Evolutionary conservation across 2,329 filamentous ascomycete genomes (phyloP), one percentile per base, ranked within the genome.

Genomic region (Pseudocercospora vitis): DNA sequence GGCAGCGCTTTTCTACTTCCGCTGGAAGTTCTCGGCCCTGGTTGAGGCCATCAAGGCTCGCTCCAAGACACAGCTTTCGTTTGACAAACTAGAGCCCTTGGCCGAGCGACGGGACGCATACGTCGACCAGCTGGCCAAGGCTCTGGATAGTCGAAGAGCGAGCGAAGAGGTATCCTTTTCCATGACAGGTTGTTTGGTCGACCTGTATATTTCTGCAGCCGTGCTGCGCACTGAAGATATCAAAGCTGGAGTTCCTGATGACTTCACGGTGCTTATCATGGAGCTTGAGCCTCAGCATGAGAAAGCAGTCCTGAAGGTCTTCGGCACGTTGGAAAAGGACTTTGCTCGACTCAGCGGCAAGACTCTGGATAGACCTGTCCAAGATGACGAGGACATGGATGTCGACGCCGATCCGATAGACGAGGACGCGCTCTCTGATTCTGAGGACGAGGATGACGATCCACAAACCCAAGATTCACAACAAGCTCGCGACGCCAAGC

Each of bases 1-100:
- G 60, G 80, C 85, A 1, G 79, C 87, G 47, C 80, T 91, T 42
- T 90, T 95, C 73, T 97, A 96, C 74, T 95, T 96, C 68, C 89
- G 95, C 84, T 99, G 94, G 94, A 76, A 79, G 33, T 67, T 73
- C 44, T 65, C 68, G n/a, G 60, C 61, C 12, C 64, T 76, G 39
- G 60, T 65, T n/a, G 51, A 48, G 66, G 89, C 56, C 76, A 78
- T 57, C 75, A 78, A 50, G 71, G 80, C 12, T 70, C 56, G 54
- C 24, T 47, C 53, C 8, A 52, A 48, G 19, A 89, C 29, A 73
- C 78, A 76, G 3, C 79, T 89, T 50, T 65, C 82, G 1, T 77
- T 82, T 46, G 71, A 75, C 5, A 80, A 84, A 6, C 74, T 91
- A 24, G 82, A 87, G 61, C 72, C 80, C 18, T 74, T 80, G 4